phyloP scores from a whole-genome alignment of 2,329 filamentous ascomycete species.

The Apiospora hydei region DNA sequence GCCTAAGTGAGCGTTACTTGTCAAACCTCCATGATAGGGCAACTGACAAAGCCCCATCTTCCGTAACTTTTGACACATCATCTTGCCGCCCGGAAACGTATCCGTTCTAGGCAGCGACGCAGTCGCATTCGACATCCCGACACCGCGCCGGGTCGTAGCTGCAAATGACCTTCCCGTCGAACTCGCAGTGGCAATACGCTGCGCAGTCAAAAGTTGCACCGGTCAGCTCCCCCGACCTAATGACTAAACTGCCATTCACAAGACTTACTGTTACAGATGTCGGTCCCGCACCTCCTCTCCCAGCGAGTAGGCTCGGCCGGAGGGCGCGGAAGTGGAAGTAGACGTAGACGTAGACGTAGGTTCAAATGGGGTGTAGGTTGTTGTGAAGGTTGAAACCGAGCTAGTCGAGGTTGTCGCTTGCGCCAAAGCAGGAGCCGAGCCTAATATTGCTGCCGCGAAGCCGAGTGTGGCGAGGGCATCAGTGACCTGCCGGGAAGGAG shows the following conservation, averaged over 20 bases:
- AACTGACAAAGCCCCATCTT: too few species aligned
- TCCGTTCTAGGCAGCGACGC: neutral
- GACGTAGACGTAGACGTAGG: neutral
- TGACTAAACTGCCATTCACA: neutral
- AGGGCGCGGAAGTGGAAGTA: neutral
- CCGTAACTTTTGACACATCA: too few species aligned
- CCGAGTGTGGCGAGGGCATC: neutral
- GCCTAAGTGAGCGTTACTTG: too few species aligned
- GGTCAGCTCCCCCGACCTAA: neutral
- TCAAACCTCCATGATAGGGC: too few species aligned
- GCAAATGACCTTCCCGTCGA: neutral
- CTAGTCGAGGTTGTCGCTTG: neutral
- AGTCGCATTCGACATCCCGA: neutral
- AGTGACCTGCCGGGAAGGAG: neutral
- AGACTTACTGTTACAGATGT: neutral
- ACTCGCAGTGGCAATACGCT: neutral
- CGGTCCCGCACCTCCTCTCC: neutral
- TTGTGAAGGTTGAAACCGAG: neutral
- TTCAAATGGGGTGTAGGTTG: neutral
- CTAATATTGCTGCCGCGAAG: neutral
- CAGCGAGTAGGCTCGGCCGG: neutral
- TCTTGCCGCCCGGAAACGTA: too few species aligned
- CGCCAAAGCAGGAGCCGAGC: neutral
- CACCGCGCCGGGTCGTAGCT: constrained; percentile 7
- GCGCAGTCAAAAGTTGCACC: rapidly evolving